Percentiles rank a stretch among this genome's conserved stretches.
These are phyloP conservation scores for Phytophthora rubi DNA, from an alignment of 352 stramenopile species.

Conservation along the genomic window DNA sequence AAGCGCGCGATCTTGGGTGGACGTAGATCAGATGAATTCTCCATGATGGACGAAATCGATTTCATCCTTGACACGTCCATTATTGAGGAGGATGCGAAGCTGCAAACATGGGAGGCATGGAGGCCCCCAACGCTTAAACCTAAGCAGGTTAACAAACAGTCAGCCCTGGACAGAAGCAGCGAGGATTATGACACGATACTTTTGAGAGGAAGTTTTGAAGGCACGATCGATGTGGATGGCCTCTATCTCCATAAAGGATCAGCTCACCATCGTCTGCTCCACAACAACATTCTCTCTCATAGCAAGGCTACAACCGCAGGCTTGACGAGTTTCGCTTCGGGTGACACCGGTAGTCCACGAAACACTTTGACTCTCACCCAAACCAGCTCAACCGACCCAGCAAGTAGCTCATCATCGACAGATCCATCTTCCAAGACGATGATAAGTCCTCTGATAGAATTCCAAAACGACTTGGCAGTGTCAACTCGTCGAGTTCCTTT, in stretches of 20 bases:
- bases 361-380: conserved; percentile 19
- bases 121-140: conserved; percentile 6
- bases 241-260: conserved; percentile 26
- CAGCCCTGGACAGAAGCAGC: conserved; percentile 2
- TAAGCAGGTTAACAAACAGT: conserved; percentile 5
- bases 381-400: conserved; percentile 12
- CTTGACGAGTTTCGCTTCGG: conserved; percentile 31
- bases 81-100: conserved; percentile 12
- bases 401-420: conserved; percentile 3
- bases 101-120: conserved; percentile 27
- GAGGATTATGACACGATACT: conserved; percentile 21
- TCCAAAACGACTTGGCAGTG: conserved; percentile 36
- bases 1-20: conserved; percentile 34
- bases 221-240: conserved; percentile 7
- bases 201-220: conserved; percentile 16
- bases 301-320: conserved; percentile 31
- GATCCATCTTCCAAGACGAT: conserved; percentile 5
- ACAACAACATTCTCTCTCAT: conserved; percentile 11
- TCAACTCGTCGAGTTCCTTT: conserved; percentile 43
- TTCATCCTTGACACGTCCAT: conserved; percentile 35
- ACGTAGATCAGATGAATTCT: conserved; percentile 26
- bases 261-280: conserved; percentile 8
- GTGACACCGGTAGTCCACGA: conserved; percentile 17
- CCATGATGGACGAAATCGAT: conserved; percentile 35
- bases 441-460: conserved; percentile 27